Evolutionary conservation across 1,139 yeast genomes (phyloP).

Genomic region (Blastobotrys proliferans): DNA sequence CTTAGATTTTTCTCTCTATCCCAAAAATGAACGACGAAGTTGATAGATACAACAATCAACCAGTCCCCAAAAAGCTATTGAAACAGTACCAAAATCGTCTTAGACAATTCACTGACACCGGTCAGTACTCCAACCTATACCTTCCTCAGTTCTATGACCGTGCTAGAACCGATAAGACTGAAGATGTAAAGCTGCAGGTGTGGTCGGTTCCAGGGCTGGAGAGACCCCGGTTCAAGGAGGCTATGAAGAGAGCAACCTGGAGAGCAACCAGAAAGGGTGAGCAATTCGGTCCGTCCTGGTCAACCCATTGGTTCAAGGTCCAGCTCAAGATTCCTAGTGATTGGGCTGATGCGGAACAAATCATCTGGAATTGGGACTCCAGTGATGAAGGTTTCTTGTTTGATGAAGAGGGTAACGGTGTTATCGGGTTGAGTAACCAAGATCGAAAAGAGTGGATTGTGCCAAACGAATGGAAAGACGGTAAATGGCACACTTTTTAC

Average conservation of each 20-base stretch:
- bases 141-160: conserved; percentile 79
- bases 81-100: conserved; percentile 72
- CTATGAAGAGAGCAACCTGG: conserved; percentile 56
- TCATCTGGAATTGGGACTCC: conserved; percentile 81
- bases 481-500: conserved; percentile 52
- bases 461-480: conserved; percentile 53
- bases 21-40: conserved; percentile 23
- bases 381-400: conserved; percentile 82
- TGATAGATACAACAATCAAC: conserved; percentile 52
- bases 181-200: conserved; percentile 47
- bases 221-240: conserved; percentile 74
- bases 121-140: conserved; percentile 65
- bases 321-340: conserved; percentile 55
- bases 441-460: conserved; percentile 76
- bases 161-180: conserved; percentile 43
- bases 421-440: conserved; percentile 83
- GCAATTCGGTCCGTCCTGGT: conserved; percentile 93
- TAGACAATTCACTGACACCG: conserved; percentile 70
- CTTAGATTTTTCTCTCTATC: neutral
- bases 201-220: conserved; percentile 64
- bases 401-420: conserved; percentile 58
- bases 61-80: conserved; percentile 80
- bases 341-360: conserved; percentile 40
- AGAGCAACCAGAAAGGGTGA: conserved; percentile 62
- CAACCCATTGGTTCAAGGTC: conserved; percentile 89